A percentile compares a stretch with the other conserved stretches of the same genome.
Evolutionary conservation across 305 asterid genomes (phyloP).

Genomic region (Fraxinus angustifolia): DNA sequence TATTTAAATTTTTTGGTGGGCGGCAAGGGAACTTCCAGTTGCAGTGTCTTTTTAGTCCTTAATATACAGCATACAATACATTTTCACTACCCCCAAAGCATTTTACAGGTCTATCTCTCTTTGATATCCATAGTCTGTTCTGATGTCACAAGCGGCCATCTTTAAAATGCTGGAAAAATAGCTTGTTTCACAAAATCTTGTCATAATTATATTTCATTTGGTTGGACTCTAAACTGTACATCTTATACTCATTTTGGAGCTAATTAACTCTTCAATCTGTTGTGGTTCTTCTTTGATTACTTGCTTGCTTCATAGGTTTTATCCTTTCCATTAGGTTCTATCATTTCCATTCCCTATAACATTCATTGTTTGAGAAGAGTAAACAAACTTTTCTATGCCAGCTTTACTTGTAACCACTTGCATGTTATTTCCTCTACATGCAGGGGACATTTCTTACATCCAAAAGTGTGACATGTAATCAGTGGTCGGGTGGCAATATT

Average conservation of each 20-base stretch:
- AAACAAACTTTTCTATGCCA: not conserved
- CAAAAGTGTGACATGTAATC: conserved; percentile 22
- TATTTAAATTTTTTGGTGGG: not conserved
- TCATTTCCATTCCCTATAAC: conserved; percentile 3
- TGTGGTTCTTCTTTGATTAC: not conserved
- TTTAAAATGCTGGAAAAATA: not conserved
- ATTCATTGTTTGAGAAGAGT: not conserved
- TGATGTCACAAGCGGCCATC: not conserved
- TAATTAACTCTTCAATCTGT: not conserved
- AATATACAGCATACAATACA: not conserved
- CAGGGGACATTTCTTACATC: conserved; percentile 27
- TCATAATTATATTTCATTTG: not conserved
- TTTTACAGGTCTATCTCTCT: not conserved
- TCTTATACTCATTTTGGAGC: not conserved
- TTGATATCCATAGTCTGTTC: not conserved
- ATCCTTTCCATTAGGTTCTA: not conserved
- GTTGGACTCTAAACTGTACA: not conserved
- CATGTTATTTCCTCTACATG: conserved; percentile 14
- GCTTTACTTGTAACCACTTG: not conserved
- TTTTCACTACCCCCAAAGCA: not conserved
- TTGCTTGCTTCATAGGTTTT: not conserved
- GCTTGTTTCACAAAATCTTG: not conserved
- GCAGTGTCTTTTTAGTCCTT: not conserved
- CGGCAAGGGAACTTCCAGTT: not conserved
- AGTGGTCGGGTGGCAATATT: conserved; percentile 15